Evolutionary conservation across 1,284 basidiomycete species (phyloP), one percentile per base, ranked within the genome.

Genomic region (Crepidotus sp.): DNA sequence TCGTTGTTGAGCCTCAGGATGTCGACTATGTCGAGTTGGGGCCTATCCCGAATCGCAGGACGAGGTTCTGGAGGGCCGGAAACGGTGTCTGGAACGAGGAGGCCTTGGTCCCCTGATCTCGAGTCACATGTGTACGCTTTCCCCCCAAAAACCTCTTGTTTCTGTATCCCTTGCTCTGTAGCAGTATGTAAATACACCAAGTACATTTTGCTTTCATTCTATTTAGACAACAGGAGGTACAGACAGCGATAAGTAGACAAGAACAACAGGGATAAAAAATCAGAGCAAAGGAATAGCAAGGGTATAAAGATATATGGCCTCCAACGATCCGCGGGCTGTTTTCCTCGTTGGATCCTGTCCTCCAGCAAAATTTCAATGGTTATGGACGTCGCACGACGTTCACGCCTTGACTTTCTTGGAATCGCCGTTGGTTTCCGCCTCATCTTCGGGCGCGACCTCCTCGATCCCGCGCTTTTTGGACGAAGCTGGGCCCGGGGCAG

Each of bases 21-120:
- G 74, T 84, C 31, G 83, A 86, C 56, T 75, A 74, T 61, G 55
- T 76, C 4, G 78, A 81, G 55, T 55, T 85, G 36, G 70, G 62
- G 0, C 63, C 69, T 8, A 47, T 62, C 14, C 80, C 79, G 14
- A 71, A 83, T 53, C 66, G 68, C 49, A 64, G 83, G 53, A 77
- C 73, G 21, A 59, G 59, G 41, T 84, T 77, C 50, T 67, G 59
- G 44, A 63, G 65, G 54, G 61, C 57, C 19, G 61, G 62, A 45
- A 60, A 65, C 4, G n/a, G n/a, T n/a, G 57, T 57, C 30, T 83
- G 82, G 74, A 59, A 62, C 39, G 77, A 77, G 54, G 66, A 71
- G 48, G 64, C 68, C 30, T 45, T 81, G 7, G 77, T 79, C 10
- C 80, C 82, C 4, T 84, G 36, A 40, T 29, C 19, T 26, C 37